Percentiles rank a stretch among this genome's conserved stretches.
phyloP scores from a whole-genome alignment of 257 asterid species.

The Nicotiana paniculata region DNA sequence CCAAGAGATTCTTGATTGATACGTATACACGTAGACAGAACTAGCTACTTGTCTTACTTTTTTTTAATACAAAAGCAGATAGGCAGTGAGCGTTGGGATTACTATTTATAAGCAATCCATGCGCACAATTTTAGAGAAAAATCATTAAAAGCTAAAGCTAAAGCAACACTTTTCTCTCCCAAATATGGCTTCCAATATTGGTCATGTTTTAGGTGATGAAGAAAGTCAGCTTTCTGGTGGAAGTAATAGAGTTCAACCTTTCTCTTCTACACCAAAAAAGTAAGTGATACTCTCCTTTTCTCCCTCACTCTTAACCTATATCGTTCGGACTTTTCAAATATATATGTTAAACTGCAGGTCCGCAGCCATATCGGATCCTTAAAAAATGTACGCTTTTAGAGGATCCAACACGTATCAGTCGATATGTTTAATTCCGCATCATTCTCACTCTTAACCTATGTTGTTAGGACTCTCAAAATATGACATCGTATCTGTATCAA shows the following conservation, averaged over 20 bases:
- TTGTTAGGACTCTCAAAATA: too few relatives aligned
- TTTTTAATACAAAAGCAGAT: neutral
- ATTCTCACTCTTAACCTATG: too few relatives aligned
- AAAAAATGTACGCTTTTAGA: too few relatives aligned
- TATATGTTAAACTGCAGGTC: too few relatives aligned
- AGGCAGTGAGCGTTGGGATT: conserved; percentile 3
- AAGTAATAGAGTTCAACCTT: conserved; percentile 1
- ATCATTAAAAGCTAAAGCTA: neutral
- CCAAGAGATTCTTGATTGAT: neutral
- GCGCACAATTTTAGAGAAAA: neutral
- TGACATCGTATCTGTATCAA: too few relatives aligned
- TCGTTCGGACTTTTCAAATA: too few relatives aligned
- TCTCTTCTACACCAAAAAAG: neutral
- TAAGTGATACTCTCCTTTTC: neutral
- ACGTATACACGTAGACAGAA: neutral
- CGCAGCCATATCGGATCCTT: too few relatives aligned
- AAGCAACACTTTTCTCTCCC: neutral
- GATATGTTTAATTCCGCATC: too few relatives aligned
- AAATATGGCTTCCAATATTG: conserved; percentile 6
- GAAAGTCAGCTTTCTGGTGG: conserved; percentile 8
- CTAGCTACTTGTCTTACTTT: neutral
- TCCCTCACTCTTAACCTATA: neutral
- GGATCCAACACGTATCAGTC: too few relatives aligned
- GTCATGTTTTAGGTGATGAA: neutral
- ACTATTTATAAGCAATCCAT: neutral